A percentile compares a stretch with the other conserved stretches of the same genome.
These are phyloP conservation scores for Drosera capensis DNA, from an alignment of 148 eudicot genomes.

Conservation along the genomic window DNA sequence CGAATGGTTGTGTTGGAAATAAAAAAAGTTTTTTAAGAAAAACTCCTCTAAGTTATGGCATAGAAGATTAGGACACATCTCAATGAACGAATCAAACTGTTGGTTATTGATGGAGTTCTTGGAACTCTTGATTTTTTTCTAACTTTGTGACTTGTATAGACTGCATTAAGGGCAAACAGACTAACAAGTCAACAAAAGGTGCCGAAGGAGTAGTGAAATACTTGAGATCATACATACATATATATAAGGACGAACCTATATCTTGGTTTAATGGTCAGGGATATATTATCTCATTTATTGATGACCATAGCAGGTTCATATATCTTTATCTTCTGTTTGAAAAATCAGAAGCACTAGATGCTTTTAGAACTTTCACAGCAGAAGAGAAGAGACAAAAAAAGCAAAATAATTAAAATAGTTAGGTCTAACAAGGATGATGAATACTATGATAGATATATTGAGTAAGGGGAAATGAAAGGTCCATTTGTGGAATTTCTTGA, in stretches of 20 bases:
- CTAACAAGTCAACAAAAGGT: neutral
- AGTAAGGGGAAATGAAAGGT: neutral
- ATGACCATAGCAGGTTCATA: neutral
- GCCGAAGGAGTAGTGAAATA: neutral
- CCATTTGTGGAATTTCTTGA: neutral
- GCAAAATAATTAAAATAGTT: too few relatives aligned
- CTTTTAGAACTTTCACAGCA: neutral
- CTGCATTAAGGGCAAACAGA: neutral
- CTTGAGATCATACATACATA: neutral
- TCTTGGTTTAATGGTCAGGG: neutral
- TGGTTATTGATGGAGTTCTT: slow-evolving; percentile 4
- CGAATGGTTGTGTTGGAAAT: slow-evolving; percentile 4
- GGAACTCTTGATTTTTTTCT: slow-evolving; percentile 4
- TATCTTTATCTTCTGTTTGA: neutral
- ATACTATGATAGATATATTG: neutral
- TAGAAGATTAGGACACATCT: slow-evolving; percentile 6
- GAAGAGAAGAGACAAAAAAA: neutral
- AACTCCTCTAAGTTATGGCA: neutral
- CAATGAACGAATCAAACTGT: slow-evolving; percentile 3
- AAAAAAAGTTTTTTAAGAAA: neutral
- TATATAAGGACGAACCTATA: neutral
- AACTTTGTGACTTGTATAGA: neutral
- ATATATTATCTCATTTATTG: neutral
- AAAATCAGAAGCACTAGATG: neutral
- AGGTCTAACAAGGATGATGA: neutral